Evolutionary conservation across 495 filamentous ascomycete genomes (phyloP), one percentile per base, ranked within the genome.

Genomic region (Aspergillus avenaceus): DNA sequence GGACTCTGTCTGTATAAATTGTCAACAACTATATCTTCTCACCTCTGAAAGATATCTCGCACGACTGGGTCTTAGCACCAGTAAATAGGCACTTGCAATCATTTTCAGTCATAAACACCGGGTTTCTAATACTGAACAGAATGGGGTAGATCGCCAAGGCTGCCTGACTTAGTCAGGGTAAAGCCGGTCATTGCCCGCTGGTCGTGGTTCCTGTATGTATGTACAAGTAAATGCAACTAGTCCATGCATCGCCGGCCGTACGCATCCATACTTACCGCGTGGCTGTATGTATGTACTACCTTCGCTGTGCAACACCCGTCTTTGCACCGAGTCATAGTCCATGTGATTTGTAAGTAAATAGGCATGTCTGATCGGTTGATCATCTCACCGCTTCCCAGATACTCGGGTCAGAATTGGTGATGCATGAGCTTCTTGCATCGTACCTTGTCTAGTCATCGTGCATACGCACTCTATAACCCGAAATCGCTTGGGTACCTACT

Each of bases 381-480:
- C 46, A 49, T 50, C 49, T 45, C 54, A 56, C 54, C 54, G 49
- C 54, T 52, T 56, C 43, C 54, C 54, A 56, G 40, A 52, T 19
- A 45, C 45, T 52, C 49, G 54, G 54, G 54, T 56, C 54, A 13
- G 46, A 43, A 21, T 22, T 43, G 37, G 40, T 43, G 37, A 47
- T 32, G 25, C 24, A 34, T 53, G 23, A 34, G 49, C 49, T 51
- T 28, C 27, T 34, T 43, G 48, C 27, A 45, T 19, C 9, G n/a
- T 45, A 28, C 26, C 42, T 38, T 31, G 16, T 45, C 26, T 3
- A 31, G 8, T 32, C 34, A 38, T 38, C 34, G 34, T 38, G 34
- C 34, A 38, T 38, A 38, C 34, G 16, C 16, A 38, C 16, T 3
- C n/a, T 38, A 5, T 5, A 14, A 3, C 31, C n/a, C 6, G n/a